Conservation (phyloP, 352 stramenopile species). For the Pythium sp. region DNA sequence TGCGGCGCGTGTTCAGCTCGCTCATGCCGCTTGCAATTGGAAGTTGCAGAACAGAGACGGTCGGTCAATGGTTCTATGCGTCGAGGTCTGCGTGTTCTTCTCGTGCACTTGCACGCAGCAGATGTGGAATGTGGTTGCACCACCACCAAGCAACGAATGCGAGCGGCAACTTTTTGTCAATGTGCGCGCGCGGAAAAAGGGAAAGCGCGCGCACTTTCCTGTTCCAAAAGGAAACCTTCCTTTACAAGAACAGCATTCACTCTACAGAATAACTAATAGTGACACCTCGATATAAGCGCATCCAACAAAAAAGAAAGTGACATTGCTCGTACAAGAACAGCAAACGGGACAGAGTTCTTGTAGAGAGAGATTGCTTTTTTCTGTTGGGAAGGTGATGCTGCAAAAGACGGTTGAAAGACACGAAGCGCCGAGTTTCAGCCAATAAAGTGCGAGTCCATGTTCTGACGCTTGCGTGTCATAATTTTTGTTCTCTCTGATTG, state of each 20-base stretch:
- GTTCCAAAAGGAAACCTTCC: constrained; percentile 37
- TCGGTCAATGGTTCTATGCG: neutral
- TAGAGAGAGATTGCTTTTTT: constrained; percentile 8
- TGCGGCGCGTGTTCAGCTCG: constrained; percentile 47
- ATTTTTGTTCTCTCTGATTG: neutral
- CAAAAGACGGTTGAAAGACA: constrained; percentile 3
- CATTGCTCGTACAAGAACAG: constrained; percentile 8
- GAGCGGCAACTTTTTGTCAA: constrained; percentile 21
- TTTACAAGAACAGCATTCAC: constrained; percentile 24
- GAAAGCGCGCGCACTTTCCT: neutral
- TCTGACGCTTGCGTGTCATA: constrained; percentile 12
- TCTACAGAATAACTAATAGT: neutral
- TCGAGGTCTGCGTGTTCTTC: neutral
- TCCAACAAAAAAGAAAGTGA: constrained; percentile 10
- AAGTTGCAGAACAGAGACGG: neutral
- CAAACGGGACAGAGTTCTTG: neutral
- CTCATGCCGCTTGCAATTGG: neutral
- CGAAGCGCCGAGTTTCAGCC: constrained; percentile 7
- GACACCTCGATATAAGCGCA: constrained; percentile 6
- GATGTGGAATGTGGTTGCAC: neutral
- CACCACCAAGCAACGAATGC: neutral
- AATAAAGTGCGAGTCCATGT: constrained; percentile 1
- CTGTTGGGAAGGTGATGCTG: neutral
- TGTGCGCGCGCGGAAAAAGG: constrained; percentile 1
- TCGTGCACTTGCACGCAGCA: neutral